Evolutionary conservation across 345 rosid species (phyloP).

Genomic region (Pugionium dolabratum): DNA sequence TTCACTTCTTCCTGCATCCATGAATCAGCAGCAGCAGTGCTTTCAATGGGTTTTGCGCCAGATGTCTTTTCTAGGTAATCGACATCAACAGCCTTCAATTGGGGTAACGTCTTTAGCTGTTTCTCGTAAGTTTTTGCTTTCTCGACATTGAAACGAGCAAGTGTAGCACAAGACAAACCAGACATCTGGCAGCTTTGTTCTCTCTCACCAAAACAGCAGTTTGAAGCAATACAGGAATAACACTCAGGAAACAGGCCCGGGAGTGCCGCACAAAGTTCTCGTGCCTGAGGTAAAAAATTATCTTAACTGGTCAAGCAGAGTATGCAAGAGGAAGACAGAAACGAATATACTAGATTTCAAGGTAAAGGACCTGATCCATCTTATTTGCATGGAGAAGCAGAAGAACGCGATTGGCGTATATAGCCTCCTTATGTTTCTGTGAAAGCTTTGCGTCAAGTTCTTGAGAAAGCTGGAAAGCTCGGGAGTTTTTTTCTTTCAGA

Average conservation of each 20-base stretch:
- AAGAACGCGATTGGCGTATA: slow-evolving; percentile 79
- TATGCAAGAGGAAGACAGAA: slow-evolving; percentile 1
- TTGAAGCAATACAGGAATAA: slow-evolving; percentile 72
- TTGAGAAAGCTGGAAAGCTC: slow-evolving; percentile 61
- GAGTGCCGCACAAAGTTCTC: slow-evolving; percentile 71
- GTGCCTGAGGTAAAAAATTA: slow-evolving; percentile 55
- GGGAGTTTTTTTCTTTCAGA: slow-evolving; percentile 65
- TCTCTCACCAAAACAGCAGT: slow-evolving; percentile 87
- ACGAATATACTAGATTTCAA: slow-evolving; percentile 14
- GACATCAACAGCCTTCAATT: slow-evolving; percentile 67
- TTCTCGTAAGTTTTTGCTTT: slow-evolving; percentile 88
- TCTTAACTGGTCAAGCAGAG: slow-evolving; percentile 8
- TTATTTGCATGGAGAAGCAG: slow-evolving; percentile 93
- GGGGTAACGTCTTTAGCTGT: slow-evolving; percentile 72
- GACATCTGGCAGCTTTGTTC: slow-evolving; percentile 80
- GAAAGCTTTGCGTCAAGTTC: slow-evolving; percentile 77
- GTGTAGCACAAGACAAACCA: slow-evolving; percentile 85
- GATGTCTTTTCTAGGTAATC: slow-evolving; percentile 82
- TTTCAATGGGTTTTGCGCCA: slow-evolving; percentile 77
- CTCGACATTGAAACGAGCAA: slow-evolving; percentile 72
- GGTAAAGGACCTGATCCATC: slow-evolving; percentile 73
- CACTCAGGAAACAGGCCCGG: slow-evolving; percentile 65
- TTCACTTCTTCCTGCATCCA: slow-evolving; percentile 59
- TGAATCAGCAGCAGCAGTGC: slow-evolving; percentile 34
- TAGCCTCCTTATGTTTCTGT: slow-evolving; percentile 68